Evolutionary conservation across 2,329 filamentous ascomycete species (phyloP), one percentile per base, ranked within the genome.

Genomic region (Didymella glomerata): DNA sequence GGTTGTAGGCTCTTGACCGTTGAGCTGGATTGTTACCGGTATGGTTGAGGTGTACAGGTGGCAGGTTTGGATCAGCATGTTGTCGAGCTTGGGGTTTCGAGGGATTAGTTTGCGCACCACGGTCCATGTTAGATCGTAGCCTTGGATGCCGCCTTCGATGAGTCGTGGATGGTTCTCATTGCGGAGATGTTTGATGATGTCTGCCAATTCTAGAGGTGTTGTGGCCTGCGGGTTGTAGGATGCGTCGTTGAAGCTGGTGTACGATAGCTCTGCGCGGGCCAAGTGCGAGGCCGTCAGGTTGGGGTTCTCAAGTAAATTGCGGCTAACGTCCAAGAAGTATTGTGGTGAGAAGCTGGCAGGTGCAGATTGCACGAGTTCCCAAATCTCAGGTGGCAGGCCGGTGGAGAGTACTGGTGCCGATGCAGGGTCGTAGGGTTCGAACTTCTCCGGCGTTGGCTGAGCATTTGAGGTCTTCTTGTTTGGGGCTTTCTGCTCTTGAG

Each of bases 51-150:
- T 69, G 74, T 92, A 91, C 62, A 93, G 85, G 54, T 91, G 84
- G 75, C 92, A 96, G 2, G 92, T 96, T 77, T 98, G 94, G 57
- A 92, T 84, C 63, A 97, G 77, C 1, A 89, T 83, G 20, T 82
- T 80, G 76, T 98, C 94, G 25, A 94, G 80, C 54, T 88, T 83
- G 2, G 88, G 86, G 75, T 97, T 97, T 49, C 94, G 84, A 3
- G 94, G 94, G 46, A 97, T 88, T 68, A 97, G 80, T 61, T 84
- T 89, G 59, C 93, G 85, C 8, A 97, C 85, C 20, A 97, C 82
- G 1, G 87, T 87, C 64, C 89, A 87, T 24, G 84, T 81, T 30
- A 87, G 79, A 25, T 69, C 64, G 59, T 78, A 84, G 4, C 71
- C 75, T 24, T 71, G 64, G 5, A 72, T 18, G 6, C 68, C 68